A percentile compares a stretch with the other conserved stretches of the same genome.
Evolutionary conservation across 345 rosid species (phyloP).

Genomic region (Arabis hirsuta): DNA sequence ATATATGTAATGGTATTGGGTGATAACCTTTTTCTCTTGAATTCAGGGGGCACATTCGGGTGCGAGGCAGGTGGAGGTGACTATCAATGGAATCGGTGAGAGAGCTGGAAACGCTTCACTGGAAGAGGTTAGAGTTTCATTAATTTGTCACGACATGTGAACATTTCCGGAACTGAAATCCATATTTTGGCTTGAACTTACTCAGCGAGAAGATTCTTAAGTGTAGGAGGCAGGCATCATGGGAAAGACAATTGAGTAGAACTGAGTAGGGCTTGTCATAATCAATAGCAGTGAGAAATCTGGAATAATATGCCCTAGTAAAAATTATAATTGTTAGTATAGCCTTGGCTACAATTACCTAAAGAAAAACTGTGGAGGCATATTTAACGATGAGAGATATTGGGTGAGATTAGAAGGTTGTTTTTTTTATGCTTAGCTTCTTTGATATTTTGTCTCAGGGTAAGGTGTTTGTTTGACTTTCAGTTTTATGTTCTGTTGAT

Average conservation of each 20-base stretch:
- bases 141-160: not conserved
- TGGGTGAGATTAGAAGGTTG: not conserved
- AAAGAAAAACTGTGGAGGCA: not conserved
- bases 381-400: not conserved
- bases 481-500: not conserved
- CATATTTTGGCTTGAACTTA: not conserved
- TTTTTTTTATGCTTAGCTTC: not conserved
- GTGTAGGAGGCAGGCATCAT: not conserved
- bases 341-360: conserved; percentile 25
- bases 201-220: conserved; percentile 4
- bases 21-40: conserved; percentile 13
- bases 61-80: conserved; percentile 94
- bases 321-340: conserved; percentile 14
- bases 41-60: conserved; percentile 89
- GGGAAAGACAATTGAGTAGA: conserved; percentile 14
- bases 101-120: conserved; percentile 99
- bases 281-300: conserved; percentile 13
- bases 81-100: conserved; percentile 97
- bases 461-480: not conserved
- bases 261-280: not conserved
- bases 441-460: conserved; percentile 1
- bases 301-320: not conserved
- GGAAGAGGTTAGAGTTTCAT: conserved; percentile 71
- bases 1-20: conserved; percentile 31
- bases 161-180: not conserved